These are phyloP conservation scores for Eutrema japonicum DNA, from an alignment of 345 rosid genomes.

Conservation along the genomic window DNA sequence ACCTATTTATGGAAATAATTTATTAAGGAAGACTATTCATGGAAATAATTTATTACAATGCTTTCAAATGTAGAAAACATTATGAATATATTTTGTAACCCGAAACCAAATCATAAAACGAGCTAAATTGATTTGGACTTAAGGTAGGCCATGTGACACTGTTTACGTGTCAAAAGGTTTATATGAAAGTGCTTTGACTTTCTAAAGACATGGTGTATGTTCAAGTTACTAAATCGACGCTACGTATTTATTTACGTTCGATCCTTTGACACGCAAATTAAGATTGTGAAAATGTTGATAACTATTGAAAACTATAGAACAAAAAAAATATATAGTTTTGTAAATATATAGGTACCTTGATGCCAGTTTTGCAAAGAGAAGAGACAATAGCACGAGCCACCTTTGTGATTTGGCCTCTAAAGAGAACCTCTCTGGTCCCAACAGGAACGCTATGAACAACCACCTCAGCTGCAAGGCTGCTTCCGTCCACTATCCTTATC, in stretches of 20 bases:
- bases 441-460: slow-evolving; percentile 60
- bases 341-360: slow-evolving; percentile 47
- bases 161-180: slow-evolving; percentile 7
- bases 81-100: not conserved
- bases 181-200: slow-evolving; percentile 2
- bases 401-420: slow-evolving; percentile 55
- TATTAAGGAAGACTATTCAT: not conserved
- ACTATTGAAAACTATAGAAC: not conserved
- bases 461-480: slow-evolving; percentile 59
- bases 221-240: not conserved
- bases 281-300: not conserved
- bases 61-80: slow-evolving; percentile 6
- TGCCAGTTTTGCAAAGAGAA: slow-evolving; percentile 53
- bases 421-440: slow-evolving; percentile 54
- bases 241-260: not conserved
- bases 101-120: slow-evolving; percentile 13
- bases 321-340: not conserved
- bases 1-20: slow-evolving; percentile 45
- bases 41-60: not conserved
- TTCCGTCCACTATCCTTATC: slow-evolving; percentile 71
- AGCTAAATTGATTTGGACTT: not conserved
- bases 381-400: slow-evolving; percentile 57
- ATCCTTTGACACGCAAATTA: not conserved
- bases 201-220: not conserved
- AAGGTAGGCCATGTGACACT: slow-evolving; percentile 24